phyloP scores from a whole-genome alignment of 1,284 basidiomycete species.

The Fereydounia khargensis region DNA sequence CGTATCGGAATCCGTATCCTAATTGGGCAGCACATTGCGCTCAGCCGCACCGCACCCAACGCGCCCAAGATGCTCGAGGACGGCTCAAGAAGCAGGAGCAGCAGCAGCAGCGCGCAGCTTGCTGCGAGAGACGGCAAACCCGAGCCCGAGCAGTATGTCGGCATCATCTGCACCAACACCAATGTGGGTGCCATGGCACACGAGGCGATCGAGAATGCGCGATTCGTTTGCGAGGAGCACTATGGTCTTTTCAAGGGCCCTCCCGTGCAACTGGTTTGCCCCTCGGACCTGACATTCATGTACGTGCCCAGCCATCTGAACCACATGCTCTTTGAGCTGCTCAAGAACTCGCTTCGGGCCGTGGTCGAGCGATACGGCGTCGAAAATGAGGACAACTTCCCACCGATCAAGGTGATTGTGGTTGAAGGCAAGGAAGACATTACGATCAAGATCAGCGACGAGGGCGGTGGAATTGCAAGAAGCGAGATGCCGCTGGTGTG shows the following conservation, averaged over 20 bases:
- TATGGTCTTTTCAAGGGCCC: conserved; percentile 85
- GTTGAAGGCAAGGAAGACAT: conserved; percentile 82
- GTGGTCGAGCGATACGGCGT: conserved; percentile 90
- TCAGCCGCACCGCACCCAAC: conserved; percentile 40
- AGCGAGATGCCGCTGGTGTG: conserved; percentile 90
- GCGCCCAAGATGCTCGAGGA: conserved; percentile 19
- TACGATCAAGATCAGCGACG: conserved; percentile 95
- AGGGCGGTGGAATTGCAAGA: conserved; percentile 92
- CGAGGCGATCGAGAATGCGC: conserved; percentile 97
- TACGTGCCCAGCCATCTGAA: conserved; percentile 87
- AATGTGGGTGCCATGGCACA: conserved; percentile 61
- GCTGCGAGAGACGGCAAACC: conserved; percentile 21
- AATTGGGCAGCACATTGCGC: conserved; percentile 56
- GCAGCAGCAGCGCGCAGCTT: conserved; percentile 5
- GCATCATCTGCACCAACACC: conserved; percentile 94
- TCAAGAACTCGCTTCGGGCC: conserved; percentile 96
- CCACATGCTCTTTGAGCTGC: conserved; percentile 96
- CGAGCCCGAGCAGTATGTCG: conserved; percentile 73
- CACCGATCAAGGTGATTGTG: conserved; percentile 94
- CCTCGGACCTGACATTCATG: conserved; percentile 79
- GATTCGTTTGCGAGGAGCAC: conserved; percentile 97
- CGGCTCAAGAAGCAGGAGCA: conserved; percentile 2
- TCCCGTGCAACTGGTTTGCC: conserved; percentile 94
- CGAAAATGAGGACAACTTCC: conserved; percentile 76
- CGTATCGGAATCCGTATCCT: conserved; percentile 69